Percentiles rank a stretch among this genome's conserved stretches.
phyloP scores from a whole-genome alignment of 192 early-diverging fungal genomes.

The Cladochytrium replicatum region DNA sequence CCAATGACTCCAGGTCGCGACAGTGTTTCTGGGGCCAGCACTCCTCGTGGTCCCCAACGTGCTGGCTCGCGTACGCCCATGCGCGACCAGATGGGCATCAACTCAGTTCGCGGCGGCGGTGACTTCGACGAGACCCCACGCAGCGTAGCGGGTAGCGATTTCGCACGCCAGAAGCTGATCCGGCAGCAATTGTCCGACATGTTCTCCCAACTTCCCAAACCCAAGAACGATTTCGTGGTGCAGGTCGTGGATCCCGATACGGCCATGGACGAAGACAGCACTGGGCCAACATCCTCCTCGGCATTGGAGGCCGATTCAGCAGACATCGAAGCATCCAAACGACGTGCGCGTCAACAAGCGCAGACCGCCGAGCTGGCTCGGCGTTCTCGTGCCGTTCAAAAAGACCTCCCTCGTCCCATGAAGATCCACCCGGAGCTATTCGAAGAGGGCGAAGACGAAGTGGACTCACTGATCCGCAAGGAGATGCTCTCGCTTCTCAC shows the following conservation, averaged over 20 bases:
- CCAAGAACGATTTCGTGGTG: constrained; percentile 78
- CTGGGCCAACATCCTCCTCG: background rate
- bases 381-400: constrained; percentile 67
- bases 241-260: constrained; percentile 22
- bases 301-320: constrained; percentile 63
- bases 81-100: constrained; percentile 45
- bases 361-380: constrained; percentile 41
- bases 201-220: constrained; percentile 66
- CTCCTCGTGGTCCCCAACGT: constrained; percentile 13
- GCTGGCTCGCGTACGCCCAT: constrained; percentile 14
- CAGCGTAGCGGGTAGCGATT: constrained; percentile 44
- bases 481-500: constrained; percentile 64
- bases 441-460: constrained; percentile 13
- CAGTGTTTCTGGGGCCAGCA: background rate
- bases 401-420: constrained; percentile 63
- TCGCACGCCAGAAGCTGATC: constrained; percentile 44
- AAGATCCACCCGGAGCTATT: constrained; percentile 12
- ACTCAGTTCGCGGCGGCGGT: constrained; percentile 23
- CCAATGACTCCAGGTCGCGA: constrained; percentile 6
- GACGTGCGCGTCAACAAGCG: constrained; percentile 38
- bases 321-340: constrained; percentile 49
- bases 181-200: constrained; percentile 62
- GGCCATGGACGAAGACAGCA: constrained; percentile 23
- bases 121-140: constrained; percentile 60
- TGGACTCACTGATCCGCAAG: constrained; percentile 49